Evolutionary conservation across 108 stramenopile species (phyloP), one percentile per base, ranked within the genome.

Genomic region (Nannochloropsis salina): DNA sequence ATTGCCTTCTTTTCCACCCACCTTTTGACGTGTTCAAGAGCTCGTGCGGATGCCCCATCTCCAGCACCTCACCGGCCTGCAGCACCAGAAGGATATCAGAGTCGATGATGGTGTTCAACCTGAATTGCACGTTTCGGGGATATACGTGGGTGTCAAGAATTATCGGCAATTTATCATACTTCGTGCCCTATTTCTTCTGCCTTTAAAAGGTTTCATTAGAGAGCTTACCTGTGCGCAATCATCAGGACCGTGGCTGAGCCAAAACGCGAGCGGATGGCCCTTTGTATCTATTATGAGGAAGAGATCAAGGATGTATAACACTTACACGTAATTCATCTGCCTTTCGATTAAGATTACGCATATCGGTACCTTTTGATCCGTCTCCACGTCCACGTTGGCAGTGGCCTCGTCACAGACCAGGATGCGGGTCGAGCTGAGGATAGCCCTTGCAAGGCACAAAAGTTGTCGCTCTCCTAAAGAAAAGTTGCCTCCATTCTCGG

Each of bases 31-130:
- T 45, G 9, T 85, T 81, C 44, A 99, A 89, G 31, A 99, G 93
- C 74, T 92, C 92, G 20, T 90, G 89, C 5, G 99, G 99, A 11
- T 94, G 81, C 8, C 93, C 97, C 44, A 92, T 93, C 85, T 98
- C 96, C 20, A 92, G 95, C 6, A 95, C 95, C 44, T 45, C 86
- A 9, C 99, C 99, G 85, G 94, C 93, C 74, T 93, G 94, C 94
- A 99, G 93, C 5, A 98, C 97, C 22, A 99, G 89, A 42, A 99
- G 88, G 81, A 86, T 18, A 85, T 96, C 95, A 84, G 92, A 93
- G 86, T 99, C 97, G 90, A 96, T 94, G 83, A 99, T 95, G 2
- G 98, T 98, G 88, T 98, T 93, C 43, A 98, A 85, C 41, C 99
- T 87, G 90, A 98, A 98, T 3, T 22, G 97, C 99, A 51, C 61